Percentiles rank a stretch among this genome's conserved stretches.
Evolutionary conservation across 2,329 filamentous ascomycete species (phyloP).

Genomic region (Fusarium liriodendri): DNA sequence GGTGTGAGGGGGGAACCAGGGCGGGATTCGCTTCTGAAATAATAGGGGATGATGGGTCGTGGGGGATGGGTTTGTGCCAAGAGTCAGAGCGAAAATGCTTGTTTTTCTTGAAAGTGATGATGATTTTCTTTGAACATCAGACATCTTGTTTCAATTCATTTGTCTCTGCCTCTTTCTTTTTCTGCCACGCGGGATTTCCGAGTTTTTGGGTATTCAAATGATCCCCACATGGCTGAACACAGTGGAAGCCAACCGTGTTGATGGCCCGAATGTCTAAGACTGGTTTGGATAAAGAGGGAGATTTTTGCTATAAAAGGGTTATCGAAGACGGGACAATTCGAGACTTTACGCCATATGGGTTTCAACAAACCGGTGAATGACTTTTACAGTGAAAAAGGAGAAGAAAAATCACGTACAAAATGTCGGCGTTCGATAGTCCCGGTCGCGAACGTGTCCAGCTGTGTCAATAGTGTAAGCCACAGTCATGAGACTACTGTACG

Average conservation of each 20-base stretch:
- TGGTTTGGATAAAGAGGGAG: not conserved
- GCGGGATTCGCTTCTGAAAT: not conserved
- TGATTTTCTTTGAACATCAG: not conserved
- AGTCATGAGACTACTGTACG: not conserved
- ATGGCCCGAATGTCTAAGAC: not conserved
- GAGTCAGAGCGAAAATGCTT: not conserved
- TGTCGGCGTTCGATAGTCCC: not conserved
- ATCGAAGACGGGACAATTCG: not conserved
- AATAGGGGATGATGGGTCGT: not conserved
- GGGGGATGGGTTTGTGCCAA: not conserved
- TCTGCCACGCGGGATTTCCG: not conserved
- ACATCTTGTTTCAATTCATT: not conserved
- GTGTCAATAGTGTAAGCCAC: not conserved
- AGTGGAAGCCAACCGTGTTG: not conserved
- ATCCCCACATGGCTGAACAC: not conserved
- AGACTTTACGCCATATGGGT: not conserved
- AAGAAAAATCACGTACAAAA: not conserved
- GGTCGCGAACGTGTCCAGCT: not conserved
- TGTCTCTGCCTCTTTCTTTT: not conserved
- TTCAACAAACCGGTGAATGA: not conserved
- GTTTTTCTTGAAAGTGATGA: not conserved
- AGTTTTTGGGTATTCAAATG: not conserved
- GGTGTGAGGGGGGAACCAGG: not conserved
- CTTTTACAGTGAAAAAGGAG: not conserved
- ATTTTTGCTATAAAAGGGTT: not conserved